Base-by-base conservation (phyloP, 352 stramenopile genomes). In the Pythium vanterpoolii region DNA sequence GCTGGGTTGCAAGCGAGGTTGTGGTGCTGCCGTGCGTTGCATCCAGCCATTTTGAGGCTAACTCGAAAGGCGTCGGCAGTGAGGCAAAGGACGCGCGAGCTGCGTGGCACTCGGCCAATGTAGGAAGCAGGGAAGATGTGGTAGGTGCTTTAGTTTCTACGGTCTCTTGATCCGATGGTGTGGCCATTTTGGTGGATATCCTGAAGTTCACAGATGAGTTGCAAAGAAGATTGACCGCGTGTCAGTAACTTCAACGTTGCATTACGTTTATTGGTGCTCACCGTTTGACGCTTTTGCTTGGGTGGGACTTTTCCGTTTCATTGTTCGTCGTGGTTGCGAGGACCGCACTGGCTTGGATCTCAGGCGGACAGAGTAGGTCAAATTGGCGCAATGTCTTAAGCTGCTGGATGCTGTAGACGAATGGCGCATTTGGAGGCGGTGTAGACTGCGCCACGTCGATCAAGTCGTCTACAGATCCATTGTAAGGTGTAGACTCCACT, bases 1-100 rank as follows among this genome's bases (percentile, higher is more conserved):
- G 58, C 42, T 65, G 48, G 14, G 49, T 52, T n/a, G n/a, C 16
- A 24, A 65, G 54, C 21, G 58, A 59, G 5, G 21, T 27, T n/a
- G 39, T 24, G 19, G 6, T 7, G 24, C 5, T n/a, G 44, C 8
- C 18, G 14, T 27, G 31, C 33, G 19, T 34, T 7, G 28, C 9
- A 23, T 57, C 27, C 34, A 64, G 56, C 34, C 55, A 56, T 19
- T 6, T 39, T 11, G 11, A 23, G 8, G 56, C 46, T 27, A 64
- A 46, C 26, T 64, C 34, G 19, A 64, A 34, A 9, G 56, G 56
- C 23, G 56, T 52, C 19, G 56, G 56, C 31, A 23, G 39, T 21
- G 46, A 16, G 9, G 9, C 24, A 14, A 64, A 23, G 4, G 18
- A 23, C 19, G 36, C 27, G 5, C 40, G 46, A 16, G 45, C 16